Conservation (phyloP, 2,329 filamentous ascomycete species). For the Neophaeococcomyces aloes region DNA sequence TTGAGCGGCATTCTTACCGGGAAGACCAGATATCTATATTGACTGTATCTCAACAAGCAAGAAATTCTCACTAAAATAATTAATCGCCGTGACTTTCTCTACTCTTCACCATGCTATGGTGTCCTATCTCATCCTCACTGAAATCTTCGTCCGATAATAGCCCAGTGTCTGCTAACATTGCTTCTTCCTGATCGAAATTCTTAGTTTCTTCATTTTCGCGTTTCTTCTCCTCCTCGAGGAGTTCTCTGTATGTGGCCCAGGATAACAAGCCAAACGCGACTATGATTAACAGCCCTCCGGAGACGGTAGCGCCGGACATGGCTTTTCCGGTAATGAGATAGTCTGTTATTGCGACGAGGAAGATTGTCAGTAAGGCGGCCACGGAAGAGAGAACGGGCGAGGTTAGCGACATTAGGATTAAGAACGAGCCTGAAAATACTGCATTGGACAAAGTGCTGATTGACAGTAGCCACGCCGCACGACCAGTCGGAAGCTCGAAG, state of each 20-base stretch:
- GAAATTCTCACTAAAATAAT: too few relatives aligned
- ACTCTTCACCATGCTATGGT: neutral
- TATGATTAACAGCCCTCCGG: slow-evolving; percentile 80
- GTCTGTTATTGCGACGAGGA: slow-evolving; percentile 86
- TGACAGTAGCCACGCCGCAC: slow-evolving; percentile 67
- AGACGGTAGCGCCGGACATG: slow-evolving; percentile 61
- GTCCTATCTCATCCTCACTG: slow-evolving; percentile 10
- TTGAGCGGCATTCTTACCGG: too few relatives aligned
- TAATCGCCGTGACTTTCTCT: slow-evolving; percentile 1
- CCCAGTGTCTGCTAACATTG: slow-evolving; percentile 4
- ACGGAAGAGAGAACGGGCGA: slow-evolving; percentile 87
- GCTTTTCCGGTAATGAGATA: slow-evolving; percentile 73
- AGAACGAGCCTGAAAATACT: slow-evolving; percentile 81
- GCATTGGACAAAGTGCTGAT: slow-evolving; percentile 80
- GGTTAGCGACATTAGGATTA: slow-evolving; percentile 85
- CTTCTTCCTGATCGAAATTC: slow-evolving; percentile 33
- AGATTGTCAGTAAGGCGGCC: slow-evolving; percentile 87
- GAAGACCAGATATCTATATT: too few relatives aligned
- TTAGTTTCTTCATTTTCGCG: slow-evolving; percentile 35
- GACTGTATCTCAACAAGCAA: too few relatives aligned
- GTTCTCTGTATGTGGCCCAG: slow-evolving; percentile 87
- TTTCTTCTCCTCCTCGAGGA: slow-evolving; percentile 69
- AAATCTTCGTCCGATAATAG: neutral
- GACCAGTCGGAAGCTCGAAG: slow-evolving; percentile 70
- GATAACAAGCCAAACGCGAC: slow-evolving; percentile 75